A percentile compares a stretch with the other conserved stretches of the same genome.
These are phyloP conservation scores for Scortechinia acanthostroma DNA, from an alignment of 2,329 filamentous ascomycete genomes.

Conservation along the genomic window DNA sequence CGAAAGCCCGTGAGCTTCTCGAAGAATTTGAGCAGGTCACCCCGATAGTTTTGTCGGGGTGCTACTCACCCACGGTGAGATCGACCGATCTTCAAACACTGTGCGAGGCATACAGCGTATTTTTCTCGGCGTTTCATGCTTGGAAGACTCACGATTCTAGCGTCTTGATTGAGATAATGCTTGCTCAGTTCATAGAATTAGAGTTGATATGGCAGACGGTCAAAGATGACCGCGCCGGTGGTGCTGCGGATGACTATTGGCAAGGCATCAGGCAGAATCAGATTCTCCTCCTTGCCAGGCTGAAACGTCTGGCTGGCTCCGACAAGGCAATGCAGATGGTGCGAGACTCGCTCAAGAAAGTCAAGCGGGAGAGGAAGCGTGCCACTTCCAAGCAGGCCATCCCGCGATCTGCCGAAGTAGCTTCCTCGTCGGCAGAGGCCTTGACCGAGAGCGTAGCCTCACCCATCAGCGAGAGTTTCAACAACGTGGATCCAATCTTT, in stretches of 20 bases:
- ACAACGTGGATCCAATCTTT: slow-evolving; percentile 15
- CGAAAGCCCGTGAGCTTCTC: slow-evolving; percentile 51
- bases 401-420: slow-evolving; percentile 39
- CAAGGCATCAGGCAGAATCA: slow-evolving; percentile 62
- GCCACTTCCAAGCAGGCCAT: slow-evolving; percentile 44
- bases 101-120: slow-evolving; percentile 46
- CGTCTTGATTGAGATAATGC: slow-evolving; percentile 57
- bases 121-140: slow-evolving; percentile 54
- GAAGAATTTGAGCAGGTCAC: slow-evolving; percentile 43
- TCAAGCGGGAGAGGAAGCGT: slow-evolving; percentile 39
- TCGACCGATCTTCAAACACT: slow-evolving; percentile 36
- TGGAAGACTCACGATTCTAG: slow-evolving; percentile 60
- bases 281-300: slow-evolving; percentile 49
- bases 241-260: slow-evolving; percentile 54
- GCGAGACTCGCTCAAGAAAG: slow-evolving; percentile 51
- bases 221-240: slow-evolving; percentile 52
- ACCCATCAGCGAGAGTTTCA: slow-evolving; percentile 28
- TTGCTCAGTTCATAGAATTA: slow-evolving; percentile 58
- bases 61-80: slow-evolving; percentile 26
- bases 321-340: slow-evolving; percentile 53
- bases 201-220: slow-evolving; percentile 64
- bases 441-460: slow-evolving; percentile 24
- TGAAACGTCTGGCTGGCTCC: slow-evolving; percentile 53
- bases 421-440: slow-evolving; percentile 17
- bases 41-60: slow-evolving; percentile 34